A percentile compares a stretch with the other conserved stretches of the same genome.
Evolutionary conservation across 1,139 yeast genomes (phyloP).

Genomic region (Candida tropicalis): DNA sequence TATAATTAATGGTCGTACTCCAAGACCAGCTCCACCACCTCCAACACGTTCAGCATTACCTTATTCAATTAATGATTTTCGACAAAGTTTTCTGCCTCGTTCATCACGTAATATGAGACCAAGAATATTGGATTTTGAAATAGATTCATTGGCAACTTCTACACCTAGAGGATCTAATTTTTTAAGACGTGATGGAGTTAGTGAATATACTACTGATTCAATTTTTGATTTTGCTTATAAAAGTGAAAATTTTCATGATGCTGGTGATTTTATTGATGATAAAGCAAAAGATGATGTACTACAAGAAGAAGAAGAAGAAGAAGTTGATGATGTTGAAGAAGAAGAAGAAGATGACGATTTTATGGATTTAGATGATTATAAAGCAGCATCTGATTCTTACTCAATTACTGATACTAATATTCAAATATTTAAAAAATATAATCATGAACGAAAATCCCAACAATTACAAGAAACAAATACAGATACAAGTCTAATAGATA

Average conservation of each 20-base stretch:
- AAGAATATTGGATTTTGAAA: slow-evolving; percentile 10
- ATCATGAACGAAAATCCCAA: background rate
- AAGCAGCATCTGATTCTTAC: background rate
- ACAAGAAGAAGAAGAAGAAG: background rate
- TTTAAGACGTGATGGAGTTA: background rate
- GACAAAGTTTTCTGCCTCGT: no score
- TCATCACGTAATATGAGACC: background rate
- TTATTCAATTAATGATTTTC: no score
- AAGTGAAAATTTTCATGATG: background rate
- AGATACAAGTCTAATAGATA: slow-evolving; percentile 1
- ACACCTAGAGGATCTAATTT: slow-evolving; percentile 5
- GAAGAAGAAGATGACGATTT: slow-evolving; percentile 1
- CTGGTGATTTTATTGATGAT: background rate
- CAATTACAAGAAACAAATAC: background rate
- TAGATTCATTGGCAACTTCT: slow-evolving; percentile 7
- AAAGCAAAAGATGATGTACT: background rate
- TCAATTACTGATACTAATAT: slow-evolving; percentile 23
- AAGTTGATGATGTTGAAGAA: background rate
- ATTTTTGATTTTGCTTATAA: slow-evolving; percentile 2
- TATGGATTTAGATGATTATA: slow-evolving; percentile 8
- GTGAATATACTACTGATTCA: background rate
- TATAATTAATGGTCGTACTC: background rate
- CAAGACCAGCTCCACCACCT: background rate
- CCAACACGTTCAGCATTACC: background rate
- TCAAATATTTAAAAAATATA: slow-evolving; percentile 19